phyloP scores from a whole-genome alignment of 2,329 filamentous ascomycete species.

The Trichophaea hybrida region DNA sequence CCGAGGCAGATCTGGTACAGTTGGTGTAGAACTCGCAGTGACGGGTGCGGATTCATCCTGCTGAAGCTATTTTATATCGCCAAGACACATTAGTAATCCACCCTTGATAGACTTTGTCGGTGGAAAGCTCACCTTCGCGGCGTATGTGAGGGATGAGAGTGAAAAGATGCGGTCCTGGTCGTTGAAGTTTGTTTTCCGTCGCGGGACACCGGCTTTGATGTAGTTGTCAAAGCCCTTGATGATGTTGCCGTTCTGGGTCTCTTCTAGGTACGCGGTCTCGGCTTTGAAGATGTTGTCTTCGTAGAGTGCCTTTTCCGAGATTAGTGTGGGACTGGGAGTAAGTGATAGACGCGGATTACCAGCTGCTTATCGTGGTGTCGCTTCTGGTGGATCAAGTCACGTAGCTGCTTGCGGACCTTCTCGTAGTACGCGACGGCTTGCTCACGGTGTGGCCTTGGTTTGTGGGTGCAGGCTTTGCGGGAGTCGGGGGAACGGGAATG shows the following conservation, averaged over 20 bases:
- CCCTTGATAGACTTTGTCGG: background rate
- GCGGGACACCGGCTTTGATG: slow-evolving; percentile 69
- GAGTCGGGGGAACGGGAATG: slow-evolving; percentile 12
- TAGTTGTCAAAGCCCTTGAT: slow-evolving; percentile 97
- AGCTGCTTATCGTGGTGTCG: slow-evolving; percentile 40
- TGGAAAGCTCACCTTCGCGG: slow-evolving; percentile 16
- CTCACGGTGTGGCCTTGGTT: slow-evolving; percentile 9
- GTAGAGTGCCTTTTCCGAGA: slow-evolving; percentile 37
- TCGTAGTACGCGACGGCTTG: slow-evolving; percentile 27
- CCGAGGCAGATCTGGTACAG: slow-evolving; percentile 16
- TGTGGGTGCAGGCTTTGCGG: slow-evolving; percentile 15
- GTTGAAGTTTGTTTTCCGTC: slow-evolving; percentile 49
- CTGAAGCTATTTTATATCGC: slow-evolving; percentile 16
- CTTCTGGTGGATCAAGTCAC: slow-evolving; percentile 28
- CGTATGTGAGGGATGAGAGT: slow-evolving; percentile 47
- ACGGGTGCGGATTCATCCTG: slow-evolving; percentile 21
- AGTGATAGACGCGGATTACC: slow-evolving; percentile 30
- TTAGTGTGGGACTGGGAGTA: background rate
- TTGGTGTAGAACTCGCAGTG: slow-evolving; percentile 19
- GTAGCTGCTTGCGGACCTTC: slow-evolving; percentile 27
- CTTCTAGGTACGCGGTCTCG: slow-evolving; percentile 80
- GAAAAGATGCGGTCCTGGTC: slow-evolving; percentile 65
- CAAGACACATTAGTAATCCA: slow-evolving; percentile 8
- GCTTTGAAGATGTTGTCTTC: slow-evolving; percentile 76
- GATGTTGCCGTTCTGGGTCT: slow-evolving; percentile 81